Evolutionary conservation across 331 rosid genomes (phyloP), one percentile per base, ranked within the genome.

Genomic region (Dryas integrifolia): DNA sequence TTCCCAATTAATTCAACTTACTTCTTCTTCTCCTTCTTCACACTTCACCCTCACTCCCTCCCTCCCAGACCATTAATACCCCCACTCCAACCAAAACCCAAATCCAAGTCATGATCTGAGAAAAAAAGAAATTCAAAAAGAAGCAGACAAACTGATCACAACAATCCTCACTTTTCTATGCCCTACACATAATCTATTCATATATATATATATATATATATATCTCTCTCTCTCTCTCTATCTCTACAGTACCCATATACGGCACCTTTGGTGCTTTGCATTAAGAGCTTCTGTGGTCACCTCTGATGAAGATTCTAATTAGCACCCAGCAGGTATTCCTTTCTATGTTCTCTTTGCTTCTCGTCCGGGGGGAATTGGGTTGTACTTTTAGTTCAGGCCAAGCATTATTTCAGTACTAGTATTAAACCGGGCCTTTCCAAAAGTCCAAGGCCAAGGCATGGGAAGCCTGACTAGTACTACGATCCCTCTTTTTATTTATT

Each of bases 221-320:
- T 62, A 69, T 58, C 52, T 51, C 16, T 72, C 40, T 66, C 50
- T 72, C 74, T 48, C 65, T 62, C 74, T 70, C 40, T 51, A 59
- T 66, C 44, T 2, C 61, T 51, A 35, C 6, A 8, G 9, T 15
- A 4, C 10, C 2, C 47, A 6, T 4, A 44, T 15, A 7, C 0
- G 21, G 21, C 21, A 18, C 21, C 21, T 18, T 18, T 41, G 15
- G 16, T 35, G 40, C 73, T 69, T 82, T 69, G 79, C 85, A 79
- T 79, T 85, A 78, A 86, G 53, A 75, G 74, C 86, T 65, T 79
- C 61, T 81, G 83, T 88, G 88, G 92, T 63, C 87, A 82, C 50
- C 88, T 74, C 84, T 90, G 88, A 70, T 76, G 79, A 82, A 83
- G 90, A 82, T 86, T 91, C 98, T 85, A 85, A 82, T 83, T 83